Percentiles rank a stretch among this genome's conserved stretches.
Evolutionary conservation across 345 rosid genomes (phyloP).

Genomic region (Eucalyptus shirleyi): DNA sequence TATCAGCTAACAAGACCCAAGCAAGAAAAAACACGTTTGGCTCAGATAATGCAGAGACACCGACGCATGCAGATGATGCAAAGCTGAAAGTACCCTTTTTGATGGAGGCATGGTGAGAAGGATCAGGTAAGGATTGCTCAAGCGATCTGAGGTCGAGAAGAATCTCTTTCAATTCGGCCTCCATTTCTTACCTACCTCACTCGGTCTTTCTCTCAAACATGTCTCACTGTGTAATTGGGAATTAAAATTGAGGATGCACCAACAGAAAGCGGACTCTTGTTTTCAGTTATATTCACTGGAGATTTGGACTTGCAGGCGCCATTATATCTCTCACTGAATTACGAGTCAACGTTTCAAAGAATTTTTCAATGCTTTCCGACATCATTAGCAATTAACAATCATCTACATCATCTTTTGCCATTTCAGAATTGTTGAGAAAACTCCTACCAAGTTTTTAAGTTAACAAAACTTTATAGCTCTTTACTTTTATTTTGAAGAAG

Average conservation of each 20-base stretch:
- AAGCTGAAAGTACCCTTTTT: slow-evolving; percentile 25
- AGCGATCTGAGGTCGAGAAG: slow-evolving; percentile 43
- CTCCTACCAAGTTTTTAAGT: too few relatives aligned
- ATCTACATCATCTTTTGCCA: neutral
- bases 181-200: slow-evolving; percentile 20
- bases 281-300: neutral
- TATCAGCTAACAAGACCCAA: neutral
- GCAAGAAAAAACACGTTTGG: neutral
- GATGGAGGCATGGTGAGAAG: slow-evolving; percentile 34
- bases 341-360: neutral
- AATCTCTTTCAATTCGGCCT: slow-evolving; percentile 53
- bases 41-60: neutral
- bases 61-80: too few relatives aligned
- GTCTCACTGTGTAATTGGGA: neutral
- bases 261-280: neutral
- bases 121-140: slow-evolving; percentile 41
- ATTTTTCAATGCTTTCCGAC: neutral
- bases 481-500: too few relatives aligned
- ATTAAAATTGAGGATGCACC: neutral
- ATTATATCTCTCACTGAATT: neutral
- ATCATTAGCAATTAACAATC: neutral
- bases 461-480: too few relatives aligned
- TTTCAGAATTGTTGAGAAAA: too few relatives aligned
- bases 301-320: neutral
- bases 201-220: neutral